Conservation (phyloP, 495 filamentous ascomycete genomes). For the Polyplosphaeria fusca region DNA sequence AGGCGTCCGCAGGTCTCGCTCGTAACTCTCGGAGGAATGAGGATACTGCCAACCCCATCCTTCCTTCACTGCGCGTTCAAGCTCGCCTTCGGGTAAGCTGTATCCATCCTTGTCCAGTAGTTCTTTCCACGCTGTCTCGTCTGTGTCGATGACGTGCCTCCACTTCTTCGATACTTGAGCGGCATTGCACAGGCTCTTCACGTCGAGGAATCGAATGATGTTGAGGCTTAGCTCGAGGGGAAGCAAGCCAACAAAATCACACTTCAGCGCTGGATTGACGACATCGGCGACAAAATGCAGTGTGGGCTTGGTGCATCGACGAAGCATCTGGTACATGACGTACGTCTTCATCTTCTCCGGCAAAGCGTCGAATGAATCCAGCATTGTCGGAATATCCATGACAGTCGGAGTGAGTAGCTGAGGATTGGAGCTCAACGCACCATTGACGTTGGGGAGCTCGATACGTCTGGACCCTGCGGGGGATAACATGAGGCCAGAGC, state of each 20-base stretch:
- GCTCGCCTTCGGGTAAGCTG: constrained; percentile 71
- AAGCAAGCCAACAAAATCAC: constrained; percentile 80
- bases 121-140: constrained; percentile 95
- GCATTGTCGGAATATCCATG: constrained; percentile 75
- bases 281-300: constrained; percentile 87
- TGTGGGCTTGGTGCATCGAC: constrained; percentile 83
- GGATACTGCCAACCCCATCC: constrained; percentile 99
- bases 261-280: constrained; percentile 95
- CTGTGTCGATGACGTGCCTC: constrained; percentile 82
- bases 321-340: constrained; percentile 92
- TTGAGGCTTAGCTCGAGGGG: constrained; percentile 85
- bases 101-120: constrained; percentile 83
- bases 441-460: constrained; percentile 8
- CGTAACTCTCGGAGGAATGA: constrained; percentile 66
- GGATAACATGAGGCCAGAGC: neutral
- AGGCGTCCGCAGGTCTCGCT: constrained; percentile 64
- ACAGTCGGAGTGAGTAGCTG: constrained; percentile 47
- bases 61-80: constrained; percentile 80
- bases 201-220: constrained; percentile 80
- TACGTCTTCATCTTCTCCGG: constrained; percentile 85
- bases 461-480: constrained; percentile 12
- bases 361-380: constrained; percentile 88
- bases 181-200: constrained; percentile 82
- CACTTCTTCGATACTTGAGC: constrained; percentile 94
- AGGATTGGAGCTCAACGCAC: constrained; percentile 22